A percentile compares a stretch with the other conserved stretches of the same genome.
phyloP scores from a whole-genome alignment of 176 grass and related monocot species.

The Saccharum spontaneum region DNA sequence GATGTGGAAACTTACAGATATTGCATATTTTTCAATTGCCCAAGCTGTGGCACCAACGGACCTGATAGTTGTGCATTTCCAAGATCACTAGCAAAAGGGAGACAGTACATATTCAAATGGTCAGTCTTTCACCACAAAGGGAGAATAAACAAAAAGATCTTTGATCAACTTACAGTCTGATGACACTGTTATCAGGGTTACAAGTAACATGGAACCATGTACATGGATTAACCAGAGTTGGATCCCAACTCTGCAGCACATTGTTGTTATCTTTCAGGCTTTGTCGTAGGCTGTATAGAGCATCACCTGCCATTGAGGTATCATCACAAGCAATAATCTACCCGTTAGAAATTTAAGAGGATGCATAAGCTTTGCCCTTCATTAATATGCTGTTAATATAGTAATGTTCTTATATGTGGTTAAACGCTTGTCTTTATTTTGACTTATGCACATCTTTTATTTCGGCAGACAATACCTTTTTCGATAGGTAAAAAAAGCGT shows the following conservation, averaged over 20 bases:
- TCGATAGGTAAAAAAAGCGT: not conserved
- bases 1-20: slow-evolving; percentile 58
- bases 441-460: not conserved
- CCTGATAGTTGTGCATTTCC: slow-evolving; percentile 88
- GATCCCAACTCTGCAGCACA: slow-evolving; percentile 85
- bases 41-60: slow-evolving; percentile 64
- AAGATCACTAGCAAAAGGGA: slow-evolving; percentile 60
- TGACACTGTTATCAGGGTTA: slow-evolving; percentile 69
- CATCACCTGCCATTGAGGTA: slow-evolving; percentile 62
- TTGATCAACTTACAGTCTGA: slow-evolving; percentile 72
- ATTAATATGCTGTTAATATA: not conserved
- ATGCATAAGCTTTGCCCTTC: not conserved
- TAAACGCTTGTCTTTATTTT: not conserved
- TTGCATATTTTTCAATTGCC: slow-evolving; percentile 68
- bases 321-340: slow-evolving; percentile 26
- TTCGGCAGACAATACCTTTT: not conserved
- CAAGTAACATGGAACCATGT: slow-evolving; percentile 96
- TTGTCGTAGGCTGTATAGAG: slow-evolving; percentile 58
- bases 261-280: slow-evolving; percentile 68
- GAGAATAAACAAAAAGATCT: not conserved
- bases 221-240: slow-evolving; percentile 82
- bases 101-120: not conserved
- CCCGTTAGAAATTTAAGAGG: slow-evolving; percentile 9
- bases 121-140: not conserved
- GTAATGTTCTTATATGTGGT: not conserved